Base-by-base conservation (phyloP, 129 eudicot species). In the Escallonia rubra region DNA sequence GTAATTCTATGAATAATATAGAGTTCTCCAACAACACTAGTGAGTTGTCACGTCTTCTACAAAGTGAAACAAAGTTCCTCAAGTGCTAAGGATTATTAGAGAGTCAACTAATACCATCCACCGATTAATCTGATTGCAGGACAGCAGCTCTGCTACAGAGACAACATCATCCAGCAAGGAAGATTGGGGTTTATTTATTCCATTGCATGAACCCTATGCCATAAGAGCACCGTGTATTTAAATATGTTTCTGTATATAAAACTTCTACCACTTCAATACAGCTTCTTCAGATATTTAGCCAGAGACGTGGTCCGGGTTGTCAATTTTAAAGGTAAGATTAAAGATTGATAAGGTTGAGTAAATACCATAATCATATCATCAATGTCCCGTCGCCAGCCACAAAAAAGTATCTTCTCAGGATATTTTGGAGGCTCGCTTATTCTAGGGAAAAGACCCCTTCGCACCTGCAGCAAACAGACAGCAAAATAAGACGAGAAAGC, bases 311-410 rank as follows among this genome's bases (percentile, higher is more conserved):
- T 50, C 16, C 11, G 9, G 44, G 5, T 0, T 0, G 23, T 5
- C 7, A 6, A 66, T 8, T 39, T 51, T 23, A 13, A 41, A 52
- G 46, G 23, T 55, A 51, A 49, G 39, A 66, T 39, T 15, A 71
- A 59, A 49, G 42, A 63, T 56, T n/a, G 13, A 53, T 12, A 47
- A 13, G 59, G 51, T 62, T 7, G 12, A 51, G 23, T 8, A 61
- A 45, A 81, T 84, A 94, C 99, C 99, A 94, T 85, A 57, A 94
- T 89, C 99, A 94, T 94, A 70, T 89, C 99, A 77, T 94, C 95
- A 62, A 94, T 94, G 78, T 94, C 97, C 14, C 99, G 95, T 70
- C 99, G 83, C 99, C 99, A 94, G 59, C 99, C 99, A 75, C 99
- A 94, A 50, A 93, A 94, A 64, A 94, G 69, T 64, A 94, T 89